Evolutionary conservation across 495 filamentous ascomycete species (phyloP), one percentile per base, ranked within the genome.

Genomic region (Aspergillus indologenus): DNA sequence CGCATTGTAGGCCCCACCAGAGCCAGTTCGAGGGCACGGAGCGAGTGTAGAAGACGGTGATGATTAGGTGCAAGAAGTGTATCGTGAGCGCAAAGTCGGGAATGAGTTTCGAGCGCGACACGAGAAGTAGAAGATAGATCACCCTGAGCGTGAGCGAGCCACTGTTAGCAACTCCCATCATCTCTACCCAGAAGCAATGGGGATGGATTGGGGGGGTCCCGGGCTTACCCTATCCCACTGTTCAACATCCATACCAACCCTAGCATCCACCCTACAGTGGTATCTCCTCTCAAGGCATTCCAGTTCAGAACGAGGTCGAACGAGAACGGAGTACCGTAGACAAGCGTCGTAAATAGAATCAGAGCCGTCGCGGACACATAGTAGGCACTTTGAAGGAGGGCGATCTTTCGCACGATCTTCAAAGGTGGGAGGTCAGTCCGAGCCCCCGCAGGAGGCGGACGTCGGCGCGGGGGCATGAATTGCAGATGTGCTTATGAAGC

Each of bases 41-140:
- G 49, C 81, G 82, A 18, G 92, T 85, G 66, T 96, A 96, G 2
- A 95, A 65, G 9, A 81, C 84, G 2, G 88, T 88, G 61, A 89
- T 71, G 55, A 96, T 59, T n/a, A 96, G 82, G 63, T 97, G 91
- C 29, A 97, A 76, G 72, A 88, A 84, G 75, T 96, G 91, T 22
- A 94, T 82, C 1, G 94, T 96, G 21, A 97, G 80, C 7, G 90
- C 87, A 71, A 99, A 99, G 70, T 99, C 94, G 59, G 89, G 89
- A 31, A 97, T 87, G 40, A 96, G 85, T 68, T 97, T 97, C 23
- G 87, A 91, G 54, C 92, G 90, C 26, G 87, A 87, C 61, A 96
- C 84, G 58, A 96, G 77, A 52, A 91, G 71, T 31, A 92, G 81
- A 40, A 94, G 82, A n/a, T 88, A 86, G 26, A 93, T 81, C 17